Conservation (phyloP, 2,329 filamentous ascomycete species). For the Colletotrichum lupini region DNA sequence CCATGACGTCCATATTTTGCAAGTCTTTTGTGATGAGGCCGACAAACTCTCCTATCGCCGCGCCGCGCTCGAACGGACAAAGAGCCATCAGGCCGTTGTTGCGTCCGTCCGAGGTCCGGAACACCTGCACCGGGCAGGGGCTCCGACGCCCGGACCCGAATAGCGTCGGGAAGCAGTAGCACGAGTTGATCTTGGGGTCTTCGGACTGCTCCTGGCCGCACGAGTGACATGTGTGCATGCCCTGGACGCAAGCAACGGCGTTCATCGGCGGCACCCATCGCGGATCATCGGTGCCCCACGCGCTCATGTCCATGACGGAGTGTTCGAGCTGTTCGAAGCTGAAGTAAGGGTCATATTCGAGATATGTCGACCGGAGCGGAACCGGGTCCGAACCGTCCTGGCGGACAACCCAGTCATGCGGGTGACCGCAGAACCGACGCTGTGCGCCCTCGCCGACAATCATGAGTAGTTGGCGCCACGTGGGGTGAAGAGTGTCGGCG, state of each 20-base stretch:
- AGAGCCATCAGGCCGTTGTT: constrained; percentile 64
- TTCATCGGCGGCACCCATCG: constrained; percentile 49
- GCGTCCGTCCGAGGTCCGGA: constrained; percentile 61
- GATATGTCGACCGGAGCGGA: constrained; percentile 57
- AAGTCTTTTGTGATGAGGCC: constrained; percentile 65
- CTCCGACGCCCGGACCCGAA: constrained; percentile 50
- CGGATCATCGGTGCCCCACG: constrained; percentile 62
- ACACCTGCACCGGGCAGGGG: constrained; percentile 59
- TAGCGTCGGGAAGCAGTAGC: constrained; percentile 63
- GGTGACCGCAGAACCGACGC: constrained; percentile 57
- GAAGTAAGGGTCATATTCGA: constrained; percentile 58
- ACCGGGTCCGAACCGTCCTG: constrained; percentile 52
- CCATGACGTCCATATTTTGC: constrained; percentile 65
- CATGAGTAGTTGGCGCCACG: constrained; percentile 61
- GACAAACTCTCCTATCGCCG: constrained; percentile 65
- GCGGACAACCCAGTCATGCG: constrained; percentile 63
- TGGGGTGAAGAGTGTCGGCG: constrained; percentile 63
- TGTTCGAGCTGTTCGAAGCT: constrained; percentile 61
- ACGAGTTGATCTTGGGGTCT: constrained; percentile 58
- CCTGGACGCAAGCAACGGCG: constrained; percentile 40
- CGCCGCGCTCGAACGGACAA: constrained; percentile 61
- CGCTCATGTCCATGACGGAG: constrained; percentile 57
- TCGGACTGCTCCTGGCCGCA: constrained; percentile 63
- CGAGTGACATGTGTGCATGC: constrained; percentile 47
- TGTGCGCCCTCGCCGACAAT: constrained; percentile 56